A percentile compares a stretch with the other conserved stretches of the same genome.
Conservation (phyloP, 2,329 filamentous ascomycete genomes). For the Mycocentrospora acerina region DNA sequence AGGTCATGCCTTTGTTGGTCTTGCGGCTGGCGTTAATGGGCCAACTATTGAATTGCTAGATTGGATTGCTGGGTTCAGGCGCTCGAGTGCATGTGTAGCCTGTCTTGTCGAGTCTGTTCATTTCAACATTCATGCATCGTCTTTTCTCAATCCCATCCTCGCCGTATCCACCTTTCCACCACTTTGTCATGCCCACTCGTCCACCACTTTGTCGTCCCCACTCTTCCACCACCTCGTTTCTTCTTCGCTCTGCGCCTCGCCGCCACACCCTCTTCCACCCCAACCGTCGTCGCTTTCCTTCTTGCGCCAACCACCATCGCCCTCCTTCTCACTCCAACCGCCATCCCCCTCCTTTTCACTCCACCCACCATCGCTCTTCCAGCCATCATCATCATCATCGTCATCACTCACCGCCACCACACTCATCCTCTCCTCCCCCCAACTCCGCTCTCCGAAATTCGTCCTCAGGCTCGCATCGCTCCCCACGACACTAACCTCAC, state of each 20-base stretch:
- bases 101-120: slow-evolving; percentile 1
- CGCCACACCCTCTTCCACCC: slow-evolving; percentile 1
- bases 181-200: background rate
- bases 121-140: too few species aligned
- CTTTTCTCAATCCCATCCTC: background rate
- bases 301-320: background rate
- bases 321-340: background rate
- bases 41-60: too few species aligned
- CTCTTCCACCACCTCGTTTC: slow-evolving; percentile 13
- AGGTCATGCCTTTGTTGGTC: too few species aligned
- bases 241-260: slow-evolving; percentile 23
- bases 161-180: too few species aligned
- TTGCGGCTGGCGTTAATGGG: too few species aligned
- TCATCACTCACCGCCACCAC: background rate
- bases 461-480: slow-evolving; percentile 8
- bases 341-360: background rate
- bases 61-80: too few species aligned
- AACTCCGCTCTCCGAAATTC: slow-evolving; percentile 3
- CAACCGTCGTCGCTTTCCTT: background rate
- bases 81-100: too few species aligned
- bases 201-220: background rate
- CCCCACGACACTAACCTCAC: slow-evolving; percentile 20
- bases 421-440: background rate
- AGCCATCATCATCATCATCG: background rate
- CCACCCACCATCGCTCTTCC: background rate